These are phyloP conservation scores for Domatiomyces globalis DNA, from an alignment of 2,329 filamentous ascomycete genomes.

Conservation along the genomic window DNA sequence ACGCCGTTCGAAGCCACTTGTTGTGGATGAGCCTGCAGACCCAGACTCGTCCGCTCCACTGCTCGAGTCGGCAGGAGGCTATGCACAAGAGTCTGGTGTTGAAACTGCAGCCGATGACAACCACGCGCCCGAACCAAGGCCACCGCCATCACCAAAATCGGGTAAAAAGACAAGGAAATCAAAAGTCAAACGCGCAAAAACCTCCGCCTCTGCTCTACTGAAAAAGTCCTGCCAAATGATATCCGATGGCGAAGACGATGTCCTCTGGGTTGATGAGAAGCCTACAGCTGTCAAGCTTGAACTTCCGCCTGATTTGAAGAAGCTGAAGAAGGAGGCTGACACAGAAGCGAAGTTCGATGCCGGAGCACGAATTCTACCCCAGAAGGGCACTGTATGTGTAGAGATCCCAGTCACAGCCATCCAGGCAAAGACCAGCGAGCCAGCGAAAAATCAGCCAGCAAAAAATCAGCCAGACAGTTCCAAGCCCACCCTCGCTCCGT, in stretches of 20 bases:
- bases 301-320: conserved; percentile 12
- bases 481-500: too few relatives aligned
- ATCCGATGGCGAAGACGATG: conserved; percentile 17
- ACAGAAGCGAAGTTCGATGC: not conserved
- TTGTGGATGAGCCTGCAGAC: conserved; percentile 4
- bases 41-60: not conserved
- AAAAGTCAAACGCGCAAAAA: conserved; percentile 19
- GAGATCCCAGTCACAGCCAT: not conserved
- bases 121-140: not conserved
- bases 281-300: conserved; percentile 16
- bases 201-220: conserved; percentile 13
- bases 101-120: conserved; percentile 2
- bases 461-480: too few relatives aligned
- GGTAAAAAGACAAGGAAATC: conserved; percentile 10
- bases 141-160: conserved; percentile 7
- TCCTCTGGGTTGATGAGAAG: conserved; percentile 15
- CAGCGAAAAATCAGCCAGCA: too few relatives aligned
- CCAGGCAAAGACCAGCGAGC: too few relatives aligned
- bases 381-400: not conserved
- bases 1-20: conserved; percentile 10
- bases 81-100: not conserved
- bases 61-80: not conserved
- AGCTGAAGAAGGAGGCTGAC: conserved; percentile 10
- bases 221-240: conserved; percentile 11
- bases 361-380: not conserved